Conservation (phyloP, 2,329 filamentous ascomycete species). For the Microsporum audouinii region DNA sequence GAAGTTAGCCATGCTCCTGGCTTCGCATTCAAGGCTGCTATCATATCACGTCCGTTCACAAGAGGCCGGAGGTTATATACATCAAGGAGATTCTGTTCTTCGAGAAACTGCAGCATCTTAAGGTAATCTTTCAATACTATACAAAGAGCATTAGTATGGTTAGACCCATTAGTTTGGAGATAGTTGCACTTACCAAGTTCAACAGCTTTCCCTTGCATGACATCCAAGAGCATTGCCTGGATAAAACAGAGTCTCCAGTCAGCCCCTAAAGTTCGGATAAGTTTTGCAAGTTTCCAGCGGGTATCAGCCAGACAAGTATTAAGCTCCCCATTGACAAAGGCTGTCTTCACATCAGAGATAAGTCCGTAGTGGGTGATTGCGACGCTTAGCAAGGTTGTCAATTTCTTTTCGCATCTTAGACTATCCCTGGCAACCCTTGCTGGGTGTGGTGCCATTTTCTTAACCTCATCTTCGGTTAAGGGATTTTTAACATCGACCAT, state of each 20-base stretch:
- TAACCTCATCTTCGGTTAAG: constrained; percentile 29
- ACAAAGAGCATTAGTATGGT: neutral
- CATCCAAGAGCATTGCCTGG: constrained; percentile 31
- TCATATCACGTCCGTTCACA: constrained; percentile 64
- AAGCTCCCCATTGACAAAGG: constrained; percentile 20
- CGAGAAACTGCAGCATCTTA: constrained; percentile 42
- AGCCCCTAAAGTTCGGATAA: constrained; percentile 26
- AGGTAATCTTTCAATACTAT: constrained; percentile 42
- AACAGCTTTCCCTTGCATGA: constrained; percentile 25
- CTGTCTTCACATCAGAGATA: constrained; percentile 50
- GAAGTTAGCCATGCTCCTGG: constrained; percentile 72
- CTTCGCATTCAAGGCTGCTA: constrained; percentile 51
- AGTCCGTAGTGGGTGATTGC: constrained; percentile 51
- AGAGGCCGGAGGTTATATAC: constrained; percentile 50
- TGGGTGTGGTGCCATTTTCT: constrained; percentile 48
- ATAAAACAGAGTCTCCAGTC: constrained; percentile 32
- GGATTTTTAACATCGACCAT: constrained; percentile 37
- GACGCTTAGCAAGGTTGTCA: constrained; percentile 55
- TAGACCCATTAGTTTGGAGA: neutral
- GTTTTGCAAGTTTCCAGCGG: constrained; percentile 27
- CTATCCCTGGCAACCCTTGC: constrained; percentile 61
- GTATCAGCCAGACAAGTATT: constrained; percentile 24
- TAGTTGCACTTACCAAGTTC: constrained; percentile 23
- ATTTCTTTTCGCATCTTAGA: constrained; percentile 66
- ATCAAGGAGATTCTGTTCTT: constrained; percentile 37